Conservation (phyloP, 495 filamentous ascomycete genomes). For the Pyrenula massariospora region DNA sequence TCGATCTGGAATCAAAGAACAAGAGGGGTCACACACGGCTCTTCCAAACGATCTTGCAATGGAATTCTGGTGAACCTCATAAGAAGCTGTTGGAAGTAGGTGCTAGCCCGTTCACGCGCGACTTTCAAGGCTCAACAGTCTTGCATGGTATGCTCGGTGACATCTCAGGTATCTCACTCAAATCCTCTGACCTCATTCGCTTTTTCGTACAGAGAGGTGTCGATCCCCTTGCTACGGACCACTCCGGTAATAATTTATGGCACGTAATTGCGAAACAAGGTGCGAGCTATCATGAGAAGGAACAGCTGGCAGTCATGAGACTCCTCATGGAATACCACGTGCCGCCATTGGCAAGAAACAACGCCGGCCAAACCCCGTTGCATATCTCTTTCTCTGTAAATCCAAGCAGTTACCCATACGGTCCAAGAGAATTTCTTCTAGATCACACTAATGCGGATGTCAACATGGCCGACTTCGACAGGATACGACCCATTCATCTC, state of each 20-base stretch:
- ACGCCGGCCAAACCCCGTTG: slow-evolving; percentile 6
- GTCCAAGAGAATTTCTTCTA: neutral
- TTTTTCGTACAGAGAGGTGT: slow-evolving; percentile 3
- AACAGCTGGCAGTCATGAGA: slow-evolving; percentile 1
- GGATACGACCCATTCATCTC: neutral
- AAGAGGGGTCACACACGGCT: slow-evolving; percentile 4
- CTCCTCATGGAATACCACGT: slow-evolving; percentile 2
- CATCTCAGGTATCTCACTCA: neutral
- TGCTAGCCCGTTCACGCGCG: slow-evolving; percentile 7
- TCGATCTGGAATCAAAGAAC: slow-evolving; percentile 1
- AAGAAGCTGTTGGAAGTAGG: slow-evolving; percentile 7
- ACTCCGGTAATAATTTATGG: slow-evolving; percentile 6
- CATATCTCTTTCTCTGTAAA: slow-evolving; percentile 4
- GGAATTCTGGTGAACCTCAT: slow-evolving; percentile 3
- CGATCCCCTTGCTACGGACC: slow-evolving; percentile 2
- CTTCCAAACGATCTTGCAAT: slow-evolving; percentile 1
- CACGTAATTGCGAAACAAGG: slow-evolving; percentile 3
- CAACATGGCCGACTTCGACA: neutral
- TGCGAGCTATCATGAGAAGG: neutral
- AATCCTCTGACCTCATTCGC: neutral
- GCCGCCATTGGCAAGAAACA: slow-evolving; percentile 2
- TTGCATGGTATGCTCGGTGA: slow-evolving; percentile 12
- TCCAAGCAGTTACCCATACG: neutral
- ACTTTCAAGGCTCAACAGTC: slow-evolving; percentile 15
- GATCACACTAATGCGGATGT: neutral